Evolutionary conservation across 1,284 basidiomycete species (phyloP), one percentile per base, ranked within the genome.

Genomic region (Vanrija humicola): DNA sequence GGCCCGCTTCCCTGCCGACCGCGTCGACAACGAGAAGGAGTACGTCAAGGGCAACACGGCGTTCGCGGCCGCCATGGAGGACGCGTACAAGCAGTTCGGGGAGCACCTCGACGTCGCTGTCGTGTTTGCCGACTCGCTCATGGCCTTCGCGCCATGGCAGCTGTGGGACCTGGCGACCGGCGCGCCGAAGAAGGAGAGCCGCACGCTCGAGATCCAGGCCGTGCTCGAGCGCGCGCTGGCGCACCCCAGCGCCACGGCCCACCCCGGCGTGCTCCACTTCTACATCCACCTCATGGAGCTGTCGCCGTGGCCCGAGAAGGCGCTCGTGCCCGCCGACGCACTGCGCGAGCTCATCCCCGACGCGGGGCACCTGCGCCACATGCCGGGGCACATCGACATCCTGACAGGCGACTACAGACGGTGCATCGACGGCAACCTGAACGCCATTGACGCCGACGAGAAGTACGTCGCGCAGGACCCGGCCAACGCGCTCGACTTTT

Each of bases 241-340:
- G 2, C 14, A 48, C 8, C 62, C 62, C 2, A 43, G 5, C 5
- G 43, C 51, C 18, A 39, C 44, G 10, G n/a, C 25, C 5, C 73
- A 75, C 54, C 69, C 68, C 1, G 71, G 70, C 8, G 40, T 71
- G 7, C 61, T 75, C 6, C 73, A 75, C 50, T 62, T 72, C 28
- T 73, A 72, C 61, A 70, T 72, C 48, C 73, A 75, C 55, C 63
- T 70, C 16, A 70, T 66, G 59, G 73, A 75, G 52, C 64, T 73
- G 55, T 69, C 67, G 4, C 59, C 65, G 1, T 48, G 46, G 6
- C 73, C 73, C 15, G 73, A 73, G 54, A 48, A 49, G 3, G 73
- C 69, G 5, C 42, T 75, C 5, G 58, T 61, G 3, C 49, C 67
- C 0, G 65, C 65, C 3, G 67, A 75, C 52, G 46, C 57, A 12